These are phyloP conservation scores for Beauveria asiatica DNA, from an alignment of 2,329 filamentous ascomycete genomes.

Conservation along the genomic window DNA sequence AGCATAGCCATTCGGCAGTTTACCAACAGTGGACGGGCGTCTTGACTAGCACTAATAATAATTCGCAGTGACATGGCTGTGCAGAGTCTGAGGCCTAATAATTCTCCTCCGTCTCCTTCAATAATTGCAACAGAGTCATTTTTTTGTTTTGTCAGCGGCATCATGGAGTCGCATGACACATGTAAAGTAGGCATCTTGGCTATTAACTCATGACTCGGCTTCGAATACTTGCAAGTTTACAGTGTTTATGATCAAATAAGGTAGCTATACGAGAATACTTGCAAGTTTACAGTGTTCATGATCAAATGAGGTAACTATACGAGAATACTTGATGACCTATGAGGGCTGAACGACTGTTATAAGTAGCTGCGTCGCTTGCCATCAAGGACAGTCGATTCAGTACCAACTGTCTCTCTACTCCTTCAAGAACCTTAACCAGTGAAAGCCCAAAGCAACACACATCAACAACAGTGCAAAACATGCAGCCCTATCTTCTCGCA, in stretches of 20 bases:
- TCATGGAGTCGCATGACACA: neutral
- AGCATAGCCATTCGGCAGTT: neutral
- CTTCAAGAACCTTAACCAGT: neutral
- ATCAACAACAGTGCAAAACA: slow-evolving; percentile 1
- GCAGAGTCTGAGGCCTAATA: neutral
- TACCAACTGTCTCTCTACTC: neutral
- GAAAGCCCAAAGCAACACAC: no score
- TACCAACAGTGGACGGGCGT: neutral
- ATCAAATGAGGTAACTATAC: neutral
- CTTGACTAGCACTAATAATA: neutral
- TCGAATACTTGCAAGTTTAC: neutral
- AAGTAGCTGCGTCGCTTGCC: neutral
- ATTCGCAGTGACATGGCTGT: neutral
- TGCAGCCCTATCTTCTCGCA: neutral
- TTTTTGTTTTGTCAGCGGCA: neutral
- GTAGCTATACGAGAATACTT: neutral
- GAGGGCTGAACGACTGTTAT: neutral
- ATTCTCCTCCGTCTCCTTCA: neutral
- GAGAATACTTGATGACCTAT: neutral
- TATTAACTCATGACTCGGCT: neutral
- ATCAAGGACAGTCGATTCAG: neutral
- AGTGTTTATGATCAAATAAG: neutral
- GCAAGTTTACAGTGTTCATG: neutral
- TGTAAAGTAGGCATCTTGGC: neutral
- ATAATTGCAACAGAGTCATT: neutral